phyloP scores from a whole-genome alignment of 1,139 yeast genomes.

The Keqinozyma sinolaborantium region DNA sequence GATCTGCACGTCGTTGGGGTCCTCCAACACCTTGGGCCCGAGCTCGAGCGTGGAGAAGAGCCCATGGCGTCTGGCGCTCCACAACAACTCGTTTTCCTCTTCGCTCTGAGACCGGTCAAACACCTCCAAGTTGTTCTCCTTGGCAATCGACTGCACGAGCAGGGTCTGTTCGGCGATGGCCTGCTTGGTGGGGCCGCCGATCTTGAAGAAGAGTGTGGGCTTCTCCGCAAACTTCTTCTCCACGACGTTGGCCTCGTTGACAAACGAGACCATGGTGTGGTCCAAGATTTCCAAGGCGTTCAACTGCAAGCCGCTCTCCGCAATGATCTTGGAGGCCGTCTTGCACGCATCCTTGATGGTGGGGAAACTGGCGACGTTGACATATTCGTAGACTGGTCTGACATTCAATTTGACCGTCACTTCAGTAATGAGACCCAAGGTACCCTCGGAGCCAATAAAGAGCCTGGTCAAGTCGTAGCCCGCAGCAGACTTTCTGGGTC shows the following conservation, averaged over 20 bases:
- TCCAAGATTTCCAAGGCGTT: conserved; percentile 46
- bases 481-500: conserved; percentile 45
- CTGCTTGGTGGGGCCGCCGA: conserved; percentile 62
- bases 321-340: conserved; percentile 35
- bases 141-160: conserved; percentile 54
- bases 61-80: conserved; percentile 89
- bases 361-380: conserved; percentile 39
- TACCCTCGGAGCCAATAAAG: conserved; percentile 47
- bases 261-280: conserved; percentile 39
- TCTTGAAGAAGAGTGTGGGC: conserved; percentile 71
- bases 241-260: conserved; percentile 19
- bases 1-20: conserved; percentile 56
- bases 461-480: conserved; percentile 45
- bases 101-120: conserved; percentile 62
- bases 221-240: conserved; percentile 42
- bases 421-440: conserved; percentile 44
- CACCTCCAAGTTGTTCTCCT: conserved; percentile 41
- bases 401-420: conserved; percentile 40
- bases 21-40: conserved; percentile 44
- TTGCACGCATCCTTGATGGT: conserved; percentile 42
- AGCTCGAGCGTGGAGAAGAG: conserved; percentile 81
- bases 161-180: conserved; percentile 55
- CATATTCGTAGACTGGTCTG: conserved; percentile 35
- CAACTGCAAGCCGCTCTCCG: conserved; percentile 36
- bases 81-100: conserved; percentile 66